Conservation (phyloP, 345 rosid species). For the Laguncularia racemosa region DNA sequence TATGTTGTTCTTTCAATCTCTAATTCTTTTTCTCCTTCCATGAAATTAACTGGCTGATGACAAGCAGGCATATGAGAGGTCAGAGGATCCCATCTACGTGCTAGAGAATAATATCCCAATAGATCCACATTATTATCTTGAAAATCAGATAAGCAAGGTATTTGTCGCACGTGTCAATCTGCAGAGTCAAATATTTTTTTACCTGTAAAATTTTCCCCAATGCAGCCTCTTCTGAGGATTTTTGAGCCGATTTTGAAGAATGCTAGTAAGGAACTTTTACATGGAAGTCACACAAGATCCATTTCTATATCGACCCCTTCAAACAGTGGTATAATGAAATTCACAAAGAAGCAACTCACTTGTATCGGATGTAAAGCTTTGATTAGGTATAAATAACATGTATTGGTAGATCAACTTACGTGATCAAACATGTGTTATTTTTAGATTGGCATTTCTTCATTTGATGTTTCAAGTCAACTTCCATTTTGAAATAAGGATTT, state of each 20-base stretch:
- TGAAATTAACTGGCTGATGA: slow-evolving; percentile 6
- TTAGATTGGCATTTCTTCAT: not conserved
- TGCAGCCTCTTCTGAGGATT: slow-evolving; percentile 90
- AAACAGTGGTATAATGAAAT: slow-evolving; percentile 90
- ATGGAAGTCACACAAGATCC: slow-evolving; percentile 88
- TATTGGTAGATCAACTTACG: not conserved
- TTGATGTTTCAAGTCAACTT: not conserved
- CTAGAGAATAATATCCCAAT: slow-evolving; percentile 89
- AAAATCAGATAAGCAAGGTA: slow-evolving; percentile 95
- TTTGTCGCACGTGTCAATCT: slow-evolving; percentile 13
- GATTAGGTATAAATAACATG: slow-evolving; percentile 40
- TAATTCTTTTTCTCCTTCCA: not conserved
- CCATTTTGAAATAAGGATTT: not conserved
- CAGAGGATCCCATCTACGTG: slow-evolving; percentile 96
- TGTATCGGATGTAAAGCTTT: slow-evolving; percentile 89
- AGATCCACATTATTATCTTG: slow-evolving; percentile 88
- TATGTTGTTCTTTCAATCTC: not conserved
- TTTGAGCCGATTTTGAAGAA: slow-evolving; percentile 96
- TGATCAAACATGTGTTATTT: slow-evolving; percentile 1
- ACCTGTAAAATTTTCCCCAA: slow-evolving; percentile 4
- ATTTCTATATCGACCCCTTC: slow-evolving; percentile 88
- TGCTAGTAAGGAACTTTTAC: slow-evolving; percentile 88
- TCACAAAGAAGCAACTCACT: slow-evolving; percentile 75
- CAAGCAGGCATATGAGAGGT: slow-evolving; percentile 81
- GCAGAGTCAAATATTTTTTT: slow-evolving; percentile 2